A percentile compares a stretch with the other conserved stretches of the same genome.
Evolutionary conservation across 1,139 yeast species (phyloP).

Genomic region (Diutina siamensis): DNA sequence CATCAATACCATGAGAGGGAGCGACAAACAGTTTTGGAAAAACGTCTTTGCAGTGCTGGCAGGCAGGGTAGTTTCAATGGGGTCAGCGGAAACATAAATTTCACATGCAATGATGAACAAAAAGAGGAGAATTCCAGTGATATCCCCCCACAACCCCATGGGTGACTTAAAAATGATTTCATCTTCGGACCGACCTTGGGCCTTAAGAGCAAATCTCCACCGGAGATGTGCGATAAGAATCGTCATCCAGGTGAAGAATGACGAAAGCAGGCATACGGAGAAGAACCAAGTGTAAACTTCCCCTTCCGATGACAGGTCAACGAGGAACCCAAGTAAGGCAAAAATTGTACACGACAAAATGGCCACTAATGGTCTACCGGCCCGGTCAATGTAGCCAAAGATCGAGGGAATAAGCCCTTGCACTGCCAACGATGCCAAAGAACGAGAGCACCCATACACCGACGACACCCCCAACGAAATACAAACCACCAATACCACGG

Average conservation of each 20-base stretch:
- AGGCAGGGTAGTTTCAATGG: slow-evolving; percentile 17
- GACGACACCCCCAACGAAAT: slow-evolving; percentile 46
- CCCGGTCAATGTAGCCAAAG: slow-evolving; percentile 43
- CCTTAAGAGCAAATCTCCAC: slow-evolving; percentile 37
- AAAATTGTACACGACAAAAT: slow-evolving; percentile 36
- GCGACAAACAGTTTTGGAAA: slow-evolving; percentile 37
- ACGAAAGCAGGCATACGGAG: slow-evolving; percentile 51
- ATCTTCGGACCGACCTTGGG: slow-evolving; percentile 31
- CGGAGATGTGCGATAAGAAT: slow-evolving; percentile 30
- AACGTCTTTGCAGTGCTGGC: slow-evolving; percentile 21
- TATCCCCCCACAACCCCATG: slow-evolving; percentile 37
- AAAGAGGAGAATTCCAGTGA: slow-evolving; percentile 30
- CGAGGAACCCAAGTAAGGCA: slow-evolving; percentile 55
- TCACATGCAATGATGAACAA: slow-evolving; percentile 33
- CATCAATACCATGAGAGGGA: slow-evolving; percentile 32
- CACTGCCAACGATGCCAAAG: slow-evolving; percentile 42
- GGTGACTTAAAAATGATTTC: slow-evolving; percentile 39
- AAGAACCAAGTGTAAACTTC: slow-evolving; percentile 54
- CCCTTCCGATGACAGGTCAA: slow-evolving; percentile 34
- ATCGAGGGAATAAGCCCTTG: slow-evolving; percentile 33
- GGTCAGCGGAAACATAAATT: slow-evolving; percentile 35
- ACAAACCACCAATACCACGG: slow-evolving; percentile 38
- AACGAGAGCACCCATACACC: slow-evolving; percentile 44
- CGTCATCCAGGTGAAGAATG: slow-evolving; percentile 25
- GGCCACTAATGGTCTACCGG: slow-evolving; percentile 48